Conservation (phyloP, 805 yeast species). For the Barnettozyma siamensis region DNA sequence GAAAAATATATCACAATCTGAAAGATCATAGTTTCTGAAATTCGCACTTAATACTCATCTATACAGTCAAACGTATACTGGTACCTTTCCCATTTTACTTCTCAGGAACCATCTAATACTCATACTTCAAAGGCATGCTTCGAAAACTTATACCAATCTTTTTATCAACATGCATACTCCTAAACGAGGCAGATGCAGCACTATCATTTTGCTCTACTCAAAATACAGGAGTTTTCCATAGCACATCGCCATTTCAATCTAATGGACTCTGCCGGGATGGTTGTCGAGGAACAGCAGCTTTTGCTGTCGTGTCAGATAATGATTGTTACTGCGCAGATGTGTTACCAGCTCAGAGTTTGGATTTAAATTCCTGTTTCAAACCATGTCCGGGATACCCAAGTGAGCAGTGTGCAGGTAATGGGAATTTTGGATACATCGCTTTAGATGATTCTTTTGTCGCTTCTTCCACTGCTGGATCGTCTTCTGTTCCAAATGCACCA, state of each 20-base stretch:
- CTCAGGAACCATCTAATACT: no score
- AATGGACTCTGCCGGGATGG: constrained; percentile 38
- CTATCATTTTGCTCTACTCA: constrained; percentile 16
- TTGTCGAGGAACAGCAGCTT: constrained; percentile 29
- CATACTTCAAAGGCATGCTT: no score
- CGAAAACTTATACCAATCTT: no score
- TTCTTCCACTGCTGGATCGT: constrained; percentile 16
- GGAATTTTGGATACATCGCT: constrained; percentile 37
- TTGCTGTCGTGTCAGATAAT: constrained; percentile 34
- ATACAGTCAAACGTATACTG: no score
- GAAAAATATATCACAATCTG: no score
- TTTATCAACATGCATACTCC: background rate
- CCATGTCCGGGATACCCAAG: constrained; percentile 37
- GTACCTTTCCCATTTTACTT: no score
- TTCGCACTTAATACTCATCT: no score
- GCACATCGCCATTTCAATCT: constrained; percentile 26
- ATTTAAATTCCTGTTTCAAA: constrained; percentile 25
- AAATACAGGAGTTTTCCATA: constrained; percentile 13
- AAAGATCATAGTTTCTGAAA: no score
- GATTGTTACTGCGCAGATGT: constrained; percentile 40
- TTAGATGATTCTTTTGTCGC: constrained; percentile 14
- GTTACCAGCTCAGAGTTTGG: constrained; percentile 30
- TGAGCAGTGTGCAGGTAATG: constrained; percentile 37
- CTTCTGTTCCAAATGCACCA: no score
- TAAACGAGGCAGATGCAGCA: background rate